Evolutionary conservation across 371 early-diverging fungal species (phyloP), one percentile per base, ranked within the genome.

Genomic region (Chytridium lagenaria): DNA sequence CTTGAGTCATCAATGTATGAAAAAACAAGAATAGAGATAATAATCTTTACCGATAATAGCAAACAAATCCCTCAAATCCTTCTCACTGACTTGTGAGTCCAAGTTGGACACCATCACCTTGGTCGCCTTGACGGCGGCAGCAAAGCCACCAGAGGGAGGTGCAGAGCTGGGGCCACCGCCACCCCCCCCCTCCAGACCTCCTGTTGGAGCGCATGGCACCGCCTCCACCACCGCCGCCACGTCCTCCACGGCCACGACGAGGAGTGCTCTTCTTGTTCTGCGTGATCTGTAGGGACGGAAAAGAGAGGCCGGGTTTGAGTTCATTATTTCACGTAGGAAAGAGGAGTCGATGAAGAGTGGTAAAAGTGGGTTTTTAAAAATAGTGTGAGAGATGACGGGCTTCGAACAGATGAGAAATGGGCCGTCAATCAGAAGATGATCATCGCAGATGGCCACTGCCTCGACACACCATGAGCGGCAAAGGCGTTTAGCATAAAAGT

Each of bases 21-120:
- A 36, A 70, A 19, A 34, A 23, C 52, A 50, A 44, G 23, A 33
- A 51, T 19, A 44, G 19, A 30, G 3, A 34, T 5, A n/a, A 68
- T 19, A 50, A 31, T 10, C 7, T 30, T 10, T 31, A 83, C 83
- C 82, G 65, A 85, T 80, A 30, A 67, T 66, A 57, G 61, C 63
- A 72, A 84, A 81, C 26, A 85, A 70, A 38, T 79, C 83, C 22
- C 50, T 15, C 16, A 85, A 74, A 69, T 94, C 93, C 19, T 76
- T 81, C 79, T 91, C 87, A 37, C 91, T 87, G 50, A 94, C 93
- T 66, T 78, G 86, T 59, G 79, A 84, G 79, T 90, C 90, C 39
- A 94, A 87, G 84, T 93, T 92, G 70, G 88, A 86, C 68, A 94
- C 87, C 50, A 88, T 81, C 55, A 93, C 88, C 84, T 91, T 89